phyloP scores from a whole-genome alignment of 345 rosid species.

The Citrus cavaleriei region DNA sequence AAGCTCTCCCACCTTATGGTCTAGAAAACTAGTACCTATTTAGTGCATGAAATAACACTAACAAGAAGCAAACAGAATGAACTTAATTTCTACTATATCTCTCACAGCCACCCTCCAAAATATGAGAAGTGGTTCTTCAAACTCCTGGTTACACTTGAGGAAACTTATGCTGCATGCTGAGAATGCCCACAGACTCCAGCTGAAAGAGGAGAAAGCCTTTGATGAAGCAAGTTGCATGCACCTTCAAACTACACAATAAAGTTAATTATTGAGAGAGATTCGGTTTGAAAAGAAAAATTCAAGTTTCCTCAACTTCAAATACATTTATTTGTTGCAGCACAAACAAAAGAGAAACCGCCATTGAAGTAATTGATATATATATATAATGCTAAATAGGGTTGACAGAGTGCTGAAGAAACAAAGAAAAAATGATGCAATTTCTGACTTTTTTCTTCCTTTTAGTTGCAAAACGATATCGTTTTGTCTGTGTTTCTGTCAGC shows the following conservation, averaged over 20 bases:
- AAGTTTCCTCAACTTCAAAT: neutral
- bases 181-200: neutral
- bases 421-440: too few species aligned
- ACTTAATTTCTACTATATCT: neutral
- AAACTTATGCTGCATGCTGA: neutral
- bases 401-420: too few species aligned
- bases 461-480: too few species aligned
- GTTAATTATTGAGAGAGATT: neutral
- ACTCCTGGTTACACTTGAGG: slow-evolving; percentile 11
- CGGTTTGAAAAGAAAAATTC: neutral
- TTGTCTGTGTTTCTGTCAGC: too few species aligned
- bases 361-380: neutral
- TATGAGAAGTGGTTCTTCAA: slow-evolving; percentile 10
- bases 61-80: slow-evolving; percentile 11
- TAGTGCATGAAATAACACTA: neutral
- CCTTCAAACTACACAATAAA: neutral
- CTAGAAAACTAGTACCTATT: slow-evolving; percentile 4
- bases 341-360: neutral
- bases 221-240: neutral
- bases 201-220: neutral
- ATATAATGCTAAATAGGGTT: too few species aligned
- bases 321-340: neutral
- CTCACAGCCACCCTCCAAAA: slow-evolving; percentile 15
- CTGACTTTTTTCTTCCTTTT: too few species aligned
- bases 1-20: neutral